phyloP scores from a whole-genome alignment of 257 asterid genomes.

The Solanum corneliomulleri region DNA sequence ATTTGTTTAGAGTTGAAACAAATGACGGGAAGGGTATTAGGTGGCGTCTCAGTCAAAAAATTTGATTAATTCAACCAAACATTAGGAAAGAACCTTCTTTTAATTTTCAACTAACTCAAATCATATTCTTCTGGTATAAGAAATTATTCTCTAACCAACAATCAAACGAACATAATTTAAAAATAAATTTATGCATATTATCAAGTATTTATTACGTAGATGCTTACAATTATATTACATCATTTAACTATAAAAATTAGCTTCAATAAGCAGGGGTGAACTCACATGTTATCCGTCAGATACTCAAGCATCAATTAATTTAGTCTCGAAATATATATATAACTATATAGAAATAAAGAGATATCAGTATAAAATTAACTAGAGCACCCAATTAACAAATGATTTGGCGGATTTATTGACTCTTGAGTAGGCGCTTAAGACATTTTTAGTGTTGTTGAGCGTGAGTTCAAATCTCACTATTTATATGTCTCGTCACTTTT shows the following conservation, averaged over 20 bases:
- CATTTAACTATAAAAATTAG: not conserved
- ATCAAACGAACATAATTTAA: not conserved
- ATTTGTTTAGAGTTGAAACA: not conserved
- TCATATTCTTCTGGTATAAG: not conserved
- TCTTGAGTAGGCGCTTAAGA: not conserved
- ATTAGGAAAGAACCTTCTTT: not conserved
- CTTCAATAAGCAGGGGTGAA: not conserved
- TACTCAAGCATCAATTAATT: too few relatives aligned
- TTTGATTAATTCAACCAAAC: not conserved
- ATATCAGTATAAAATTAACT: not conserved
- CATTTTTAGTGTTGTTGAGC: not conserved
- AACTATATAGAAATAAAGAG: too few relatives aligned
- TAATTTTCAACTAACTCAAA: not conserved
- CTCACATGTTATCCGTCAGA: rapidly evolving
- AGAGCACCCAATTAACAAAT: too few relatives aligned
- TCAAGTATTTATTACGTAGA: not conserved
- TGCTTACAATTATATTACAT: not conserved
- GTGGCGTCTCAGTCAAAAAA: not conserved
- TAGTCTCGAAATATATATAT: too few relatives aligned
- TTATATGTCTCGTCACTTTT: too few relatives aligned
- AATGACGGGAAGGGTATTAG: not conserved
- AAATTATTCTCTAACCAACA: not conserved
- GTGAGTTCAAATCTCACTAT: not conserved
- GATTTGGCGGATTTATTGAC: not conserved
- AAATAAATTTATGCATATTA: too few relatives aligned